Evolutionary conservation across 179 eudicot genomes (phyloP), one percentile per base, ranked within the genome.

Genomic region (Amaranthus tricolor): DNA sequence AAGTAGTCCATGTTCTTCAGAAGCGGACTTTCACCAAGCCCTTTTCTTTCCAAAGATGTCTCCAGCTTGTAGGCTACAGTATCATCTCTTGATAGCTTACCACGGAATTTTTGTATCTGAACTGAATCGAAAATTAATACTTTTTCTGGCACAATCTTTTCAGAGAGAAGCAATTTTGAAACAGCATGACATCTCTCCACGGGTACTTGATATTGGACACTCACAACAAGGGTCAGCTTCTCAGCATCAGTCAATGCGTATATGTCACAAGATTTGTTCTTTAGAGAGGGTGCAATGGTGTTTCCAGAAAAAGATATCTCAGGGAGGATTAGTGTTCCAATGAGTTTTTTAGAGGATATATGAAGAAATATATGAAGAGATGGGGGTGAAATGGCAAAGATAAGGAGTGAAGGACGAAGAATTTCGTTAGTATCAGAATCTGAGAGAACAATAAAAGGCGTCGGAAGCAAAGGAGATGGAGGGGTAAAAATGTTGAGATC

Each of bases 401-500:
- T 85, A 77, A 96, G 89, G 67, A 93, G 92, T 48, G 97, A 87
- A 53, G 99, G 96, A 73, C 76, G 58, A 43, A 90, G 85, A 58
- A 71, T 83, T 57, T 84, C 85, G 31, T 83, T 82, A 58, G 79
- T 62, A 71, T 81, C 74, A 62, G 89, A 68, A 58, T 83, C 79
- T 2, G 97, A 83, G 70, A 93, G 84, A 15, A 88, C 68, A 9
- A 93, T 74, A 78, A 83, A 85, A 1, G 99, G 96, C 52, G 85
- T 68, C 31, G 95, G 98, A 71, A 89, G 85, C 65, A 88, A 66
- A 45, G 92, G 90, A 55, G 89, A 75, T 70, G 90, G 88, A 62
- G 93, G 88, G 52, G 87, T 78, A 80, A 96, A 96, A 83, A 87
- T 93, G 84, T 93, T 91, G 54, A 96, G 91, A 80, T 96, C 98